Base-by-base conservation (phyloP, 352 stramenopile genomes). In the Phytophthora fragariae region DNA sequence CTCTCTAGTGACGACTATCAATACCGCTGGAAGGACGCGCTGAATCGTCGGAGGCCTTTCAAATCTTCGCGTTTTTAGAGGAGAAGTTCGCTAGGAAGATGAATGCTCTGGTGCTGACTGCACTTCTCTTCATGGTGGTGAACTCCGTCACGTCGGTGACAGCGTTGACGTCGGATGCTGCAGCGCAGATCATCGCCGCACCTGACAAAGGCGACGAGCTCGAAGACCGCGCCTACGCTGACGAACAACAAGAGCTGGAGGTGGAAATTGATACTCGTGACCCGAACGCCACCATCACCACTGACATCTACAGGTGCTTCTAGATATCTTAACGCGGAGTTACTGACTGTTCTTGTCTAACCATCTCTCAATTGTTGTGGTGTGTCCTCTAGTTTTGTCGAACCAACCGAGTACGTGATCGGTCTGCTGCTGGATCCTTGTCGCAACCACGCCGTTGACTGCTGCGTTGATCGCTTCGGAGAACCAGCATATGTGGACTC, bases 351-450 rank as follows among this genome's bases (percentile, higher is more conserved):
- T 59, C 4, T 24, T 24, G 24, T 47, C 49, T 44, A 5, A 41
- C 19, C 24, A 7, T 56, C 50, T 35, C 44, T 41, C 1, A 37
- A 5, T 49, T 56, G 53, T 17, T 64, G 24, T 60, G 12, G 9
- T 46, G 37, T 14, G 8, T 52, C 8, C 17, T 29, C 19, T 49
- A 93, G 86, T 49, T 81, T 88, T 55, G 63, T 66, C 11, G 66
- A 81, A 41, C 85, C 86, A 14, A 89, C 83, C 14, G 69, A 92
- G 29, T 97, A 92, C 35, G 75, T 85, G 33, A 95, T 97, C 39
- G 89, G 90, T 5, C 64, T 97, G n/a, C 70, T 97, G 41, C 29
- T 97, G 41, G 87, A 97, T 67, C 90, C 90, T n/a, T 97, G 90
- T 54, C 80, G 82, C 4, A 65, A 83, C 39, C 86, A 77, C 10